Base-by-base conservation (phyloP, 495 filamentous ascomycete species). In the Daldinia grandis region DNA sequence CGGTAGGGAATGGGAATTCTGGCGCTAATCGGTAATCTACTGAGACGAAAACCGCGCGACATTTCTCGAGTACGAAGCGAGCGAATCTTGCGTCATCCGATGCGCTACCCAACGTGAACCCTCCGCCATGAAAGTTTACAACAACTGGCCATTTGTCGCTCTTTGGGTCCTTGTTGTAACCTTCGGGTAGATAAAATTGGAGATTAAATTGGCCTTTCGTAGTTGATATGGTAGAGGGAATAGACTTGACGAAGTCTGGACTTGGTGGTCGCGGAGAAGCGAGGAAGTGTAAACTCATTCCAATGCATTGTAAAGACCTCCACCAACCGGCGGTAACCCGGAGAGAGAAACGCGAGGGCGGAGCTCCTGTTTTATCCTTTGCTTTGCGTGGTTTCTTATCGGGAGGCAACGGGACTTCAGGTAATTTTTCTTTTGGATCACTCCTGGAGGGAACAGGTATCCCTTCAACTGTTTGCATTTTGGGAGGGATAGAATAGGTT, bases 11-110 rank as follows among this genome's bases (percentile, higher is more conserved):
- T 0, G 91, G 92, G 73, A 87, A 81, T 76, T 94, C 90, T 4
- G 93, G 92, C 0, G 91, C 92, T 1, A 91, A 86, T 28, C 93
- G 87, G 77, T 96, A 95, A 21, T 90, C 87, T 62, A 94, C 91
- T 40, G 84, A 89, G 14, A 92, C 79, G 15, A 94, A 89, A 33
- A 87, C 64, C 33, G 90, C 91, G 24, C 82, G 80, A 49, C 86
- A 85, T 33, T 86, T 80, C 10, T 86, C 76, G 10, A 78, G 50
- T 0, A 85, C 76, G 68, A 81, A 81, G 4, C 83, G 79, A 3
- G 88, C 88, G 86, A 92, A 95, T 54, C 90, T 86, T 10, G 86
- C 85, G 72, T 94, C 92, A 76, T 94, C 91, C 17, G 88, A 89
- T 0, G 87, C 86, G 28, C 76, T 84, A 12, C 92, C 92, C 15